A percentile compares a stretch with the other conserved stretches of the same genome.
These are phyloP conservation scores for Paecilomyces fulvus DNA, from an alignment of 2,329 filamentous ascomycete species.

Conservation along the genomic window DNA sequence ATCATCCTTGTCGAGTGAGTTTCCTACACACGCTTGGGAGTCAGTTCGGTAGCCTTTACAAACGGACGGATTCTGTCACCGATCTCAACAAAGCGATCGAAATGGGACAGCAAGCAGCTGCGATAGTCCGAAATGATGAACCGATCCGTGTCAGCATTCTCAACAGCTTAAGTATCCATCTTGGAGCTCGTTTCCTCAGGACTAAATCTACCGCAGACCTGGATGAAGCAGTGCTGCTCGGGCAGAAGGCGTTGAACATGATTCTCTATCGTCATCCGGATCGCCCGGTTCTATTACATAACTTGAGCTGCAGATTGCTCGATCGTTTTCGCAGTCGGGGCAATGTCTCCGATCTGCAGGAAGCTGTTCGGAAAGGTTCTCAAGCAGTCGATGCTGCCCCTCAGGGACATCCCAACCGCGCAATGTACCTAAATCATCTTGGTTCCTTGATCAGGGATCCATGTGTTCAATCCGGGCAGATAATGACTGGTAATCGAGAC, in stretches of 20 bases:
- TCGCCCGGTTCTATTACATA: background rate
- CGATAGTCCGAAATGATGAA: background rate
- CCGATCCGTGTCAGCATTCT: background rate
- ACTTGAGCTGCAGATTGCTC: background rate
- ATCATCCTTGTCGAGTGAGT: background rate
- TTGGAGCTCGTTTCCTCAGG: background rate
- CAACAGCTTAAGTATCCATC: background rate
- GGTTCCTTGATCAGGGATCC: background rate
- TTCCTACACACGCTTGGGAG: background rate
- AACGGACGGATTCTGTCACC: background rate
- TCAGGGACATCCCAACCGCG: background rate
- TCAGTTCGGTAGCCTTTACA: background rate
- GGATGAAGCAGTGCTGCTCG: background rate
- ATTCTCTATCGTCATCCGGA: background rate
- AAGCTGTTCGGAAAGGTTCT: background rate
- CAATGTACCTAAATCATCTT: conserved; percentile 2
- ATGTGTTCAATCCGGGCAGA: background rate
- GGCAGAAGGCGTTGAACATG: background rate
- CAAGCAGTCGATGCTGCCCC: background rate
- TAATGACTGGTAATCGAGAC: background rate
- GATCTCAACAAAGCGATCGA: background rate
- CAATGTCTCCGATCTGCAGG: background rate
- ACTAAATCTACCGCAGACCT: background rate
- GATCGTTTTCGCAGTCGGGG: background rate
- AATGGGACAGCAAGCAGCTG: background rate